A percentile compares a stretch with the other conserved stretches of the same genome.
These are phyloP conservation scores for Colletotrichum lindemuthianum DNA, from an alignment of 2,329 filamentous ascomycete species.

Conservation along the genomic window DNA sequence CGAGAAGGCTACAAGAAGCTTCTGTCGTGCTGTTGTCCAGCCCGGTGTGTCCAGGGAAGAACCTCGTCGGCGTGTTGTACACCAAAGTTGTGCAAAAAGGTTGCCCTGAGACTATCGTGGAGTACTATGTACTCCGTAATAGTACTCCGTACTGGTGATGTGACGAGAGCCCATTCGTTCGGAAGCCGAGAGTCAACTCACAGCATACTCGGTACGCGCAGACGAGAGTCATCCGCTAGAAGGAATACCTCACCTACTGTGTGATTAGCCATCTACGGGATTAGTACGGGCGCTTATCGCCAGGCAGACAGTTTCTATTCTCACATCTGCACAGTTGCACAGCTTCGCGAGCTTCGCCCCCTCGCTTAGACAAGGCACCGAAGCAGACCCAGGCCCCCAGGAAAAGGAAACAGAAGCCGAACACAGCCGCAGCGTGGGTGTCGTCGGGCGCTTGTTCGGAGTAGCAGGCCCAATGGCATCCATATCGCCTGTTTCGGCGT, in stretches of 20 bases:
- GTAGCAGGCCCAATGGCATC: conserved; percentile 21
- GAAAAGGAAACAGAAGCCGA: neutral
- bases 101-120: too few species aligned
- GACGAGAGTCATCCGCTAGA: too few species aligned
- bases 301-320: conserved; percentile 27
- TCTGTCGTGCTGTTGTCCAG: conserved; percentile 21
- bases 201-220: too few species aligned
- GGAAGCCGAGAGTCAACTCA: too few species aligned
- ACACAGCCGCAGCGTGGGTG: conserved; percentile 21
- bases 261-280: too few species aligned
- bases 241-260: too few species aligned
- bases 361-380: conserved; percentile 22
- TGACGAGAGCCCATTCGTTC: too few species aligned
- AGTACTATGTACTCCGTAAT: too few species aligned
- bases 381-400: too few species aligned
- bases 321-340: neutral
- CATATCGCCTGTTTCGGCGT: neutral
- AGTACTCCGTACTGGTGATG: too few species aligned
- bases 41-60: conserved; percentile 9
- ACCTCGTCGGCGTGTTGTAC: neutral
- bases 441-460: conserved; percentile 18
- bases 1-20: conserved; percentile 12
- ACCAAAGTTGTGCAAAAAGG: neutral
- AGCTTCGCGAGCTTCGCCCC: conserved; percentile 27
- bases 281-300: neutral